Conservation (phyloP, 352 stramenopile species). For the Pythium aquatile region DNA sequence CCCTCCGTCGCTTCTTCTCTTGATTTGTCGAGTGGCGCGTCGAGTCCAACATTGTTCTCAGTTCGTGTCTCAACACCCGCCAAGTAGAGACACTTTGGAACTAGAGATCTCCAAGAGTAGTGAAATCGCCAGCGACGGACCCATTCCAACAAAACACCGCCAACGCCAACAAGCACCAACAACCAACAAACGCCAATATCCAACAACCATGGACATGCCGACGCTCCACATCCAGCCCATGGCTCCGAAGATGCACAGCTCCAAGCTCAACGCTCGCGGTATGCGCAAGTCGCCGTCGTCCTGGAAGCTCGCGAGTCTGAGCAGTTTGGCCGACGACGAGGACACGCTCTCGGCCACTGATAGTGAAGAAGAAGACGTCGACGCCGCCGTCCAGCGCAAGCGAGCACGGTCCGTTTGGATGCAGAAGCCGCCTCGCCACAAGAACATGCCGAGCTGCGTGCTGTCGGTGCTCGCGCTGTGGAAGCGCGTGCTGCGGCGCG, state of each 20-base stretch:
- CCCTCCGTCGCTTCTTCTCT: background rate
- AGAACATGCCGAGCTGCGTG: constrained; percentile 62
- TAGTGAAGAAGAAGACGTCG: constrained; percentile 38
- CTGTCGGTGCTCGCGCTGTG: constrained; percentile 66
- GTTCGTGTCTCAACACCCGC: background rate
- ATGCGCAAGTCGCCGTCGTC: constrained; percentile 62
- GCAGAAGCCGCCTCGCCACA: constrained; percentile 62
- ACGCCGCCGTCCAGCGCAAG: constrained; percentile 23
- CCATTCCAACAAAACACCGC: constrained; percentile 9
- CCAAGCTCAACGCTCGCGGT: constrained; percentile 5
- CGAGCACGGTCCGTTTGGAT: constrained; percentile 29
- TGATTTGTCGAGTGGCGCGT: background rate
- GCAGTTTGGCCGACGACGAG: constrained; percentile 26
- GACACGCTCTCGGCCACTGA: constrained; percentile 48
- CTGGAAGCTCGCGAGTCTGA: constrained; percentile 33
- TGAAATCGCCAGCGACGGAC: background rate
- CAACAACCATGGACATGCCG: constrained; percentile 34
- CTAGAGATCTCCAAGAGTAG: background rate
- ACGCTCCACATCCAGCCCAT: constrained; percentile 28
- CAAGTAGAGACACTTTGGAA: background rate
- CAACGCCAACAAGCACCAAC: background rate
- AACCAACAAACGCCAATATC: constrained; percentile 2
- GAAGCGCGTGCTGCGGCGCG: constrained; percentile 57
- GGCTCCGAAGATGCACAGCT: constrained; percentile 3
- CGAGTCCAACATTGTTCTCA: too few relatives aligned